Base-by-base conservation (phyloP, 164 flowering plant species). In the Berberis vulgaris region DNA sequence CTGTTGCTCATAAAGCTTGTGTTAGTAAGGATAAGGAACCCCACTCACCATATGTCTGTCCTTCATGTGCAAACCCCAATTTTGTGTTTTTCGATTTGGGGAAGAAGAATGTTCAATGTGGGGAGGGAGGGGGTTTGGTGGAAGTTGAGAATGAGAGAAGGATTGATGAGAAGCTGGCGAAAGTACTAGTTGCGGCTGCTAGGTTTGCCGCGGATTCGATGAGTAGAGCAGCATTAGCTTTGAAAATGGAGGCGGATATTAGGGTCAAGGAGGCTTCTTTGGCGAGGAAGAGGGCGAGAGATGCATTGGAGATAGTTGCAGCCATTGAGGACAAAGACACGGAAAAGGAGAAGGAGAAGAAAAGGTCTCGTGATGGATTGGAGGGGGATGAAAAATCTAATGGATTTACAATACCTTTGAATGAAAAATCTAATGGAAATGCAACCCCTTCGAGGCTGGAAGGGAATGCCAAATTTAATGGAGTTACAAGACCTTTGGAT, bases 251-350 rank as follows among this genome's bases (percentile, higher is more conserved):
- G 43, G 63, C 52, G 5, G 43, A 45, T 2, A 0, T 12, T 42
- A 46, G 49, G 7, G 41, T 46, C 12, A 26, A 45, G 63, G 63
- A 61, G 42, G 52, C 63, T 45, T n/a, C 50, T 45, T 45, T 47
- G 2, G 63, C 63, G 41, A 45, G 52, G 63, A 45, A 45, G 42
- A 61, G 50, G 45, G 63, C 40, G 7, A 10, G 3, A 12, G 41
- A 45, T 8, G 53, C 49, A 7, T 13, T 45, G 10, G 63, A 45
- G 39, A 7, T 45, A 5, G 6, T 60, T n/a, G 49, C 41, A 44
- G 12, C 49, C 2, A 6, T 9, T 6, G 52, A 10, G 8, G 1
- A 6, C 3, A 7, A 45, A 13, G 63, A 45, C 7, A 13, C 45
- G 40, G 45, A 43, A 49, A 60, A 39, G 43, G 41, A 40, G 60